phyloP scores from a whole-genome alignment of 2,329 filamentous ascomycete species.

The Dothideomycetes sp. region DNA sequence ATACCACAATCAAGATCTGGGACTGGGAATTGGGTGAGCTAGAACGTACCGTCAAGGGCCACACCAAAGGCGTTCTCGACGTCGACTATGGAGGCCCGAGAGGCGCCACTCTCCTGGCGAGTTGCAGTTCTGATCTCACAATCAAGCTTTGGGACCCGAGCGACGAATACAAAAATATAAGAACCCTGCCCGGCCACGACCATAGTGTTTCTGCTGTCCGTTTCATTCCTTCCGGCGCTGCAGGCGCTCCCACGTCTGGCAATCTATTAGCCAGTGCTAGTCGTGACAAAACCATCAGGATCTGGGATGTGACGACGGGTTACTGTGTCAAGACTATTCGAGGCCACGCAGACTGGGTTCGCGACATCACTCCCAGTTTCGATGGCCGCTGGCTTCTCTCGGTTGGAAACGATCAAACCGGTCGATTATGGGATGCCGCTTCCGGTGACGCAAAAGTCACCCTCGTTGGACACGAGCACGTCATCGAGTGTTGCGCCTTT shows the following conservation, averaged over 20 bases:
- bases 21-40: slow-evolving; percentile 91
- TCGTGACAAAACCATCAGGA: slow-evolving; percentile 70
- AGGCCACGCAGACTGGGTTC: slow-evolving; percentile 84
- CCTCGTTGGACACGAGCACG: slow-evolving; percentile 77
- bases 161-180: slow-evolving; percentile 90
- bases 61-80: slow-evolving; percentile 79
- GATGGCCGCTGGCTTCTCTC: slow-evolving; percentile 79
- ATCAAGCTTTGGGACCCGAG: slow-evolving; percentile 93
- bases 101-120: slow-evolving; percentile 67
- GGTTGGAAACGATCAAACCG: slow-evolving; percentile 70
- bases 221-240: slow-evolving; percentile 75
- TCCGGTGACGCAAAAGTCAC: slow-evolving; percentile 66
- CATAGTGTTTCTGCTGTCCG: slow-evolving; percentile 83
- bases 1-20: slow-evolving; percentile 93
- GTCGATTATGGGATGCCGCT: slow-evolving; percentile 75
- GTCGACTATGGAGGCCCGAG: slow-evolving; percentile 82
- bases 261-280: slow-evolving; percentile 81
- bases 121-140: slow-evolving; percentile 78
- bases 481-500: slow-evolving; percentile 75
- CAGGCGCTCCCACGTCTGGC: slow-evolving; percentile 64
- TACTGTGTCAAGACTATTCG: slow-evolving; percentile 86
- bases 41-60: slow-evolving; percentile 81
- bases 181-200: slow-evolving; percentile 82
- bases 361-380: slow-evolving; percentile 69
- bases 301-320: slow-evolving; percentile 90